phyloP scores from a whole-genome alignment of 352 stramenopile genomes.

The Phytophthora meadii region DNA sequence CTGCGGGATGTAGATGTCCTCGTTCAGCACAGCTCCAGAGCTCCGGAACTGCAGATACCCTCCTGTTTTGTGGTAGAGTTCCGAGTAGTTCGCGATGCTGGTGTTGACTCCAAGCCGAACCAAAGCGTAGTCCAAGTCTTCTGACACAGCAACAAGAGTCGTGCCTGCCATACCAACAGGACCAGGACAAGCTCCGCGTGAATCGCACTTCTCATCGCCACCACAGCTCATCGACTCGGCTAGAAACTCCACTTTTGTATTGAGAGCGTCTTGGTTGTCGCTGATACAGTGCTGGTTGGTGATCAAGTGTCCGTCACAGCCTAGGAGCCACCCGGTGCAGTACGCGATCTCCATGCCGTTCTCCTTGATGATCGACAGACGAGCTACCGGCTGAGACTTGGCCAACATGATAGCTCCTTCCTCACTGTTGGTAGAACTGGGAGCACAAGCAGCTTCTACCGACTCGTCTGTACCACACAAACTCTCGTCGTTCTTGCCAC shows the following conservation, averaged over 20 bases:
- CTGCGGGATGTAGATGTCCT: constrained; percentile 80
- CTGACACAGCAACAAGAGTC: constrained; percentile 63
- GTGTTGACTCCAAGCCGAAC: constrained; percentile 52
- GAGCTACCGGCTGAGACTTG: constrained; percentile 57
- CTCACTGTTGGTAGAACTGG: constrained; percentile 31
- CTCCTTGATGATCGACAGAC: constrained; percentile 72
- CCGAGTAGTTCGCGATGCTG: constrained; percentile 30
- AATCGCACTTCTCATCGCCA: constrained; percentile 46
- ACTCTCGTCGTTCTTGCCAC: constrained; percentile 56
- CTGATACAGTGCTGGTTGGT: constrained; percentile 86
- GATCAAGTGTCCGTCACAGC: constrained; percentile 79
- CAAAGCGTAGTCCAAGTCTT: constrained; percentile 67
- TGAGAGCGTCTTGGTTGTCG: constrained; percentile 64
- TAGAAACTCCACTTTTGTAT: constrained; percentile 75
- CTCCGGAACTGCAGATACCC: constrained; percentile 72
- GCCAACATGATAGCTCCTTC: constrained; percentile 48
- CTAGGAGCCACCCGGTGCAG: constrained; percentile 77
- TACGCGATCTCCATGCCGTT: constrained; percentile 66
- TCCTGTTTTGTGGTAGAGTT: constrained; percentile 42
- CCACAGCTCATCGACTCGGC: constrained; percentile 60
- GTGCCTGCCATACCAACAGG: constrained; percentile 41
- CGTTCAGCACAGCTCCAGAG: constrained; percentile 46
- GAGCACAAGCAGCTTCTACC: constrained; percentile 67
- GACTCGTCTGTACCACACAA: constrained; percentile 76
- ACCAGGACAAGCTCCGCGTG: constrained; percentile 55